Evolutionary conservation across 208 protist genomes (phyloP), one percentile per base, ranked within the genome.

Genomic region (Leishmania tarentolae): DNA sequence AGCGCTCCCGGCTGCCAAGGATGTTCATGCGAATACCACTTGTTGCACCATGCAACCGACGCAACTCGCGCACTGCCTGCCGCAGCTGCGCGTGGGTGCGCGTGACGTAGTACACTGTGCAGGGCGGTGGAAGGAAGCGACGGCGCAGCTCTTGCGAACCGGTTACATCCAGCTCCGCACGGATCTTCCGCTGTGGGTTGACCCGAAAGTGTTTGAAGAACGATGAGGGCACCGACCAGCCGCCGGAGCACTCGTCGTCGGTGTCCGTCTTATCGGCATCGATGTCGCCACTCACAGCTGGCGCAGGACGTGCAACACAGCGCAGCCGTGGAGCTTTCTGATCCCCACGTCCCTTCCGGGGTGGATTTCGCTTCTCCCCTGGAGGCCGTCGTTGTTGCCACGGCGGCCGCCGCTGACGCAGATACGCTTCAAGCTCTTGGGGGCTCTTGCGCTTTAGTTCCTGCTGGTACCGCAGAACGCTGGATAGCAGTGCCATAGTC

Each of bases 31-130:
- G 89, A 15, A 96, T 77, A 50, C 79, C 80, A n/a, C 80, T 50
- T 31, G 86, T 37, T 11, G 80, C 80, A 17, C 79, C 84, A 47
- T 86, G 77, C 7, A 99, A 97, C 47, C 87, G 85, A 31, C 93
- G 91, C 44, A 99, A 86, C 90, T 99, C 98, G 3, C 90, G 82
- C 19, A 99, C 90, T 0, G 97, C 92, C 82, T 99, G 98, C 50
- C 92, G 83, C 37, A 99, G 86, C 91, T 99, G 99, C 28, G 96
- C 93, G 88, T 99, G 99, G 13, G 99, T 99, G 70, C 98, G 90
- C 2, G 97, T 98, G 15, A 93, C 84, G 89, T 99, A 99, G 75
- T 99, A 98, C 61, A 99, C 83, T 47, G 87, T 93, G 71, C 89
- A 94, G n/a, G 85, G 85, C 44, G 90, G 90, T 52, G 89, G 56